Evolutionary conservation across 73 alveolate genomes (phyloP).

Genomic region (Stentor roeselii): DNA sequence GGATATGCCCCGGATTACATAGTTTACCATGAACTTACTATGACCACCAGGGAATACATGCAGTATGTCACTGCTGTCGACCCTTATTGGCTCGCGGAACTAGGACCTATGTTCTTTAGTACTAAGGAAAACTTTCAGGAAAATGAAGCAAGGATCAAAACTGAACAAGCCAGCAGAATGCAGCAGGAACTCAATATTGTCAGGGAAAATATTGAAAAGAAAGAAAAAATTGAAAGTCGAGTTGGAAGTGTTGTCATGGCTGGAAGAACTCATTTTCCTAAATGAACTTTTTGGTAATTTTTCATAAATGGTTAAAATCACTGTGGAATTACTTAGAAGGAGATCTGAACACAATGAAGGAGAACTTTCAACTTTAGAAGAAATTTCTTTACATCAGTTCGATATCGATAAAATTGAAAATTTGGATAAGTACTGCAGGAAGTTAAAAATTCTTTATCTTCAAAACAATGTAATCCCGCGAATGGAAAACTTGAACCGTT

Average conservation of each 20-base stretch:
- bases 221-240: not conserved
- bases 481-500: constrained; percentile 90
- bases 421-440: constrained; percentile 51
- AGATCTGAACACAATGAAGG: constrained; percentile 99
- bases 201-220: not conserved
- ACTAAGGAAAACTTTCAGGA: constrained; percentile 73
- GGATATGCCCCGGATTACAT: constrained; percentile 99
- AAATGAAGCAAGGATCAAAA: constrained; percentile 18
- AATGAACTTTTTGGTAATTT: not conserved
- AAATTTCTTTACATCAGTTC: constrained; percentile 90
- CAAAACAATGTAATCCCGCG: constrained; percentile 95
- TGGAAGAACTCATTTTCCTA: not conserved
- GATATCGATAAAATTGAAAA: constrained; percentile 81
- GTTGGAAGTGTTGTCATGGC: constrained; percentile 12
- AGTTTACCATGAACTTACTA: constrained; percentile 98
- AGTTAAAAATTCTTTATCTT: constrained; percentile 88
- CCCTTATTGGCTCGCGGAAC: constrained; percentile 99
- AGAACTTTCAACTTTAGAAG: constrained; percentile 94
- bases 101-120: constrained; percentile 97
- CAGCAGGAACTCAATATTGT: not conserved
- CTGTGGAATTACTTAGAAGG: constrained; percentile 79
- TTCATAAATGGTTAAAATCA: constrained; percentile 60
- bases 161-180: not conserved
- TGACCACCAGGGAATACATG: constrained; percentile 99
- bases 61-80: constrained; percentile 99